Percentiles rank a stretch among this genome's conserved stretches.
phyloP scores from a whole-genome alignment of 805 yeast species.

The Candida adriatica region DNA sequence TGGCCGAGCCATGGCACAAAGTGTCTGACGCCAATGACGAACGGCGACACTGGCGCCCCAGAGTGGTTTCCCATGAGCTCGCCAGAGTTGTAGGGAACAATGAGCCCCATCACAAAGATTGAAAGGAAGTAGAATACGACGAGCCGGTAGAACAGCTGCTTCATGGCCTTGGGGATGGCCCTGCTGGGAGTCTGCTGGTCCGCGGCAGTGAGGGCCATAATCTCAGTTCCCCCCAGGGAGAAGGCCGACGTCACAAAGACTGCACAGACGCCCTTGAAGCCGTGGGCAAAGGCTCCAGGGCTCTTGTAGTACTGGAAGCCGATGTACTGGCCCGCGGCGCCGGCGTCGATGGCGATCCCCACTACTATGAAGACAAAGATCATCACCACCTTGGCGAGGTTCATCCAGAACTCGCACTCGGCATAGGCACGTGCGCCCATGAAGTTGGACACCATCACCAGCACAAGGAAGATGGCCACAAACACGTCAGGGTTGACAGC shows the following conservation, averaged over 20 bases:
- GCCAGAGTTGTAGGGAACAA: slow-evolving; percentile 44
- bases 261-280: slow-evolving; percentile 48
- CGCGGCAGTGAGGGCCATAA: slow-evolving; percentile 48
- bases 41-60: slow-evolving; percentile 57
- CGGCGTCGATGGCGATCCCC: slow-evolving; percentile 38
- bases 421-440: slow-evolving; percentile 55
- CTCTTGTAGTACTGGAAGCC: slow-evolving; percentile 45
- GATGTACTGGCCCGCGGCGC: slow-evolving; percentile 38
- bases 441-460: slow-evolving; percentile 35
- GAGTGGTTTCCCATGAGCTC: slow-evolving; percentile 36
- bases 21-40: slow-evolving; percentile 54
- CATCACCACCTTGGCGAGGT: slow-evolving; percentile 57
- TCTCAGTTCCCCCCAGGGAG: slow-evolving; percentile 57
- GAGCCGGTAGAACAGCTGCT: slow-evolving; percentile 50
- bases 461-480: slow-evolving; percentile 43
- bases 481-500: slow-evolving; percentile 50
- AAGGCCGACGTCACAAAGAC: slow-evolving; percentile 52
- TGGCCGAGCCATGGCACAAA: slow-evolving; percentile 53
- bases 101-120: slow-evolving; percentile 40
- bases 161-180: slow-evolving; percentile 50
- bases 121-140: slow-evolving; percentile 42
- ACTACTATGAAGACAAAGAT: slow-evolving; percentile 51
- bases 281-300: slow-evolving; percentile 49
- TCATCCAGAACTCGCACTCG: slow-evolving; percentile 59
- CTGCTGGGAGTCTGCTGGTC: slow-evolving; percentile 41